Evolutionary conservation across 495 filamentous ascomycete genomes (phyloP), one percentile per base, ranked within the genome.

Genomic region (Penicillium psychrofluorescens): DNA sequence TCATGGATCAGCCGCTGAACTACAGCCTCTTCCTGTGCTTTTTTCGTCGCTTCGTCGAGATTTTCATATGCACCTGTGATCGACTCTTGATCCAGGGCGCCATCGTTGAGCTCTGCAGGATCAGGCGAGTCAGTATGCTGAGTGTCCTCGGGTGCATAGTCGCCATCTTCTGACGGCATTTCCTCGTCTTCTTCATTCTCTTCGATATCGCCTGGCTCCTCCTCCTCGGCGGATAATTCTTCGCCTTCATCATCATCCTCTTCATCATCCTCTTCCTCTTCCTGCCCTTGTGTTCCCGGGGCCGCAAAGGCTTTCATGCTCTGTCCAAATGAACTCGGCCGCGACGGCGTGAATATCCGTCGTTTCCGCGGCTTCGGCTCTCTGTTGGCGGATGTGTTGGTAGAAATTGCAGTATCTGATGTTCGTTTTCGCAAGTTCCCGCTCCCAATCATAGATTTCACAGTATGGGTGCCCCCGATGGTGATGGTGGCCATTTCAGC

Each of bases 401-500:
- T 39, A 7, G 55, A 37, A 29, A 43, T 48, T 7, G 56, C 43
- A 44, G 40, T 35, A 30, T 44, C 56, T 5, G 52, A 55, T 13
- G 61, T 46, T 15, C 68, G 56, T 40, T 71, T 72, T 44, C 65
- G 70, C 28, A 64, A 61, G 1, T 60, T 31, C 41, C 68, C 64
- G 50, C 66, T 75, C 10, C 79, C 80, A 45, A 85, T 61, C 36
- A 76, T 66, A 0, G 77, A 74, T 6, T 70, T 89, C 14, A 89
- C 80, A 1, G 87, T 89, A 33, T 78, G 79, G 41, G 85, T 76
- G 22, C 22, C 22, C 4, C 88, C 91, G 42, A 97, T 85, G 0
- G 88, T 95, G 29, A 97, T 92, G 2, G 88, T 95, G 29, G 91
- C 90, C 39, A 82, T 69, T 56, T 89, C 84, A n/a, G 75, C 70